These are phyloP conservation scores for Lipomyces chichibuensis DNA, from an alignment of 805 yeast genomes.

Conservation along the genomic window DNA sequence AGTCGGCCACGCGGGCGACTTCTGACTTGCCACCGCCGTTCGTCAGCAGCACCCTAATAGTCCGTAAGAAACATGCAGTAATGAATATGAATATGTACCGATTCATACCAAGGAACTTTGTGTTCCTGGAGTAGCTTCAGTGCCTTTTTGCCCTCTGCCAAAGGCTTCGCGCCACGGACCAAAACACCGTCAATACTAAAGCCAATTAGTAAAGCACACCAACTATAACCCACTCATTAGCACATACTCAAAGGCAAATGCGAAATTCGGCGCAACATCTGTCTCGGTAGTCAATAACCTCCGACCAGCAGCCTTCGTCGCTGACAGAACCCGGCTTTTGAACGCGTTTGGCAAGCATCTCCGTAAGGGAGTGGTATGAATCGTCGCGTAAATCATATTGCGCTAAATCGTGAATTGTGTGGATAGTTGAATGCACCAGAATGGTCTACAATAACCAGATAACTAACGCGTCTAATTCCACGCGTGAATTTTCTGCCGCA, in stretches of 20 bases:
- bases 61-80: conserved; percentile 69
- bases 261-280: conserved; percentile 21
- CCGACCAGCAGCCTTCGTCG: not conserved
- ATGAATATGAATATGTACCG: conserved; percentile 47
- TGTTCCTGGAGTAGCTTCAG: conserved; percentile 55
- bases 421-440: not conserved
- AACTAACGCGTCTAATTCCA: not conserved
- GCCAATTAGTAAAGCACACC: not conserved
- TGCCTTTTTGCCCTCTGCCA: conserved; percentile 67
- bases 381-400: not conserved
- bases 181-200: conserved; percentile 80
- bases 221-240: not conserved
- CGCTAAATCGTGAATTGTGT: not conserved
- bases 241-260: conserved; percentile 32
- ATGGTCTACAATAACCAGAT: not conserved
- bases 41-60: conserved; percentile 66
- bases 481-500: not conserved
- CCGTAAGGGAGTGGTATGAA: not conserved
- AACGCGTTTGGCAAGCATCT: not conserved
- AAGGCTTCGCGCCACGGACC: conserved; percentile 68
- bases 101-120: conserved; percentile 58
- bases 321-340: not conserved
- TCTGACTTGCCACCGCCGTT: conserved; percentile 89
- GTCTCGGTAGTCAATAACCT: not conserved
- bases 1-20: conserved; percentile 55